Evolutionary conservation across 2,329 filamentous ascomycete genomes (phyloP), one percentile per base, ranked within the genome.

Genomic region (Cordyceps militaris): DNA sequence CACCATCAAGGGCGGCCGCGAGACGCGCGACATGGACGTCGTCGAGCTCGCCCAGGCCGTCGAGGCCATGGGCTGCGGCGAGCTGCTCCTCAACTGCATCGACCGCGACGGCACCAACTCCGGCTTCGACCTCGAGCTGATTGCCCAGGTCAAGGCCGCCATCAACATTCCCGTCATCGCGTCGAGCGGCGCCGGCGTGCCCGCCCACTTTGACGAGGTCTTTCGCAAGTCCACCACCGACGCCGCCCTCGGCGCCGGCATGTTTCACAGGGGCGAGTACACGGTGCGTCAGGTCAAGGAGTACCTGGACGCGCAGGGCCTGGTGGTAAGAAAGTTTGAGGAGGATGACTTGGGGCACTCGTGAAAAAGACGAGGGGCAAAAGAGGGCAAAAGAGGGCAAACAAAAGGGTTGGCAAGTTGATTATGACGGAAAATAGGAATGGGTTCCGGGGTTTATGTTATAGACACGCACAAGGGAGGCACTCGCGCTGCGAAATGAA

Each of bases 261-360:
- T 99, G 87, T 99, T 99, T 74, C 94, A 99, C 75, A 79, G 94
- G 50, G 90, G 88, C 38, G 93, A 99, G 76, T 99, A 93, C 73
- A 96, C 92, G 0, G 93, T 99, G 16, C 86, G 85, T 71, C 86
- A 97, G 67, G 94, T 99, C 49, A 99, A 99, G 74, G 87, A 95
- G 59, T 82, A 89, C 67, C 72, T 99, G 59, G 78, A 79, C 24
- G 77, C 80, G 36, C 83, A 85, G 67, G 89, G 89, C 0, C 77
- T 96, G 59, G 71, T 90, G 58, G 87, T 97, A n/a, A 81, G 94
- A 61, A 82, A 85, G 59, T 91, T 88, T 66, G 93, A 97, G 64
- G 93, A 97, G 64, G 79, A 79, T 1, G 76, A 76, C 8, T 60
- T 78, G 65, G 74, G 63, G 63, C 19, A 48, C 40, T 23, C 30